Conservation (phyloP, 2,329 filamentous ascomycete genomes). For the Nemania abortiva region DNA sequence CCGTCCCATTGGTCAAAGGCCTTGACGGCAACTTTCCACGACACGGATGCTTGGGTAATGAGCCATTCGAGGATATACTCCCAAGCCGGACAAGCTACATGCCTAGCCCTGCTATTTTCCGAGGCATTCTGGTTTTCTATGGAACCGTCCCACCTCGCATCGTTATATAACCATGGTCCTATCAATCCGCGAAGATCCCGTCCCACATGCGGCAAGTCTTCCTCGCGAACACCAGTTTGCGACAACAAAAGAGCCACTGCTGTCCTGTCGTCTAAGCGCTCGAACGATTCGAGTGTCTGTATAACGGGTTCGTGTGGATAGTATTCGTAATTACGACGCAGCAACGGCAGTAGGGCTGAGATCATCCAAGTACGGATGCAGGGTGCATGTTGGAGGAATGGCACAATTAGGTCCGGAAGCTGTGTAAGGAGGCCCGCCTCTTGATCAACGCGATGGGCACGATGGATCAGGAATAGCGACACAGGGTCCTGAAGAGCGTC, state of each 20-base stretch:
- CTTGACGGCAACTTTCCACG: slow-evolving; percentile 72
- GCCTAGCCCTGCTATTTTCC: slow-evolving; percentile 46
- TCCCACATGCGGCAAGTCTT: slow-evolving; percentile 60
- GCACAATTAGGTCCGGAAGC: slow-evolving; percentile 73
- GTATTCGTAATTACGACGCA: slow-evolving; percentile 77
- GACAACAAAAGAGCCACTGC: slow-evolving; percentile 73
- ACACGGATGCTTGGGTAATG: slow-evolving; percentile 66
- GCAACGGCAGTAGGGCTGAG: slow-evolving; percentile 74
- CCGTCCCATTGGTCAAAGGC: slow-evolving; percentile 80
- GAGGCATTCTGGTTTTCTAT: slow-evolving; percentile 42
- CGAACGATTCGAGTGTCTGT: slow-evolving; percentile 72
- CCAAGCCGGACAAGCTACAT: slow-evolving; percentile 71
- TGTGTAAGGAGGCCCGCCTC: slow-evolving; percentile 79
- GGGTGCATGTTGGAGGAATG: slow-evolving; percentile 73
- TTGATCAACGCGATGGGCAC: slow-evolving; percentile 76
- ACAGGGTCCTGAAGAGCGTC: slow-evolving; percentile 67
- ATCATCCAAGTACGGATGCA: slow-evolving; percentile 76
- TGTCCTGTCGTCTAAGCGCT: slow-evolving; percentile 67
- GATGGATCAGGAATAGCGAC: slow-evolving; percentile 74
- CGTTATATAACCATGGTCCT: slow-evolving; percentile 79
- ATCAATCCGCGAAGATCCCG: slow-evolving; percentile 76
- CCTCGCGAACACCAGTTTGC: slow-evolving; percentile 61
- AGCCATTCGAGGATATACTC: slow-evolving; percentile 78
- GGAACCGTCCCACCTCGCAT: slow-evolving; percentile 65
- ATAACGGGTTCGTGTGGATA: slow-evolving; percentile 65